These are phyloP conservation scores for Diaporthe helianthi DNA, from an alignment of 2,329 filamentous ascomycete genomes.

Conservation along the genomic window DNA sequence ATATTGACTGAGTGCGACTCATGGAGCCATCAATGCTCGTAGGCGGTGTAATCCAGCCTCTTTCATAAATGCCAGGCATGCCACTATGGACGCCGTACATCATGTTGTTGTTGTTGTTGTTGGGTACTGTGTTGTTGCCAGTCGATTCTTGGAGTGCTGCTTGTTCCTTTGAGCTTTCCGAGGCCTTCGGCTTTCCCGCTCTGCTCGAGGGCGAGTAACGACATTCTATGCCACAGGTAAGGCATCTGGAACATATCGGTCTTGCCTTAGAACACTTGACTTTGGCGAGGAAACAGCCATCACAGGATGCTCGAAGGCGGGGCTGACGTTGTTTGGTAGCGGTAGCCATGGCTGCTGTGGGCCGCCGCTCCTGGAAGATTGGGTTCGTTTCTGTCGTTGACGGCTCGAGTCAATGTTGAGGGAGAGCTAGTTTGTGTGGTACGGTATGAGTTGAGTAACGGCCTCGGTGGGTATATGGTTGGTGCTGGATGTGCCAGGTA, in stretches of 20 bases:
- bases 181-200: slow-evolving; percentile 56
- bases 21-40: slow-evolving; percentile 45
- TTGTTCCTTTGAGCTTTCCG: slow-evolving; percentile 40
- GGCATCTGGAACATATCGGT: slow-evolving; percentile 61
- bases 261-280: slow-evolving; percentile 62
- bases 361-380: background rate
- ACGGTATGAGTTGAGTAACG: background rate
- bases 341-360: slow-evolving; percentile 35
- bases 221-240: slow-evolving; percentile 57
- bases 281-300: slow-evolving; percentile 62
- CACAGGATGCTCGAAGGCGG: slow-evolving; percentile 57
- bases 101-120: slow-evolving; percentile 41
- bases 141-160: slow-evolving; percentile 36
- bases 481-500: background rate
- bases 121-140: slow-evolving; percentile 38
- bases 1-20: slow-evolving; percentile 45
- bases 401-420: background rate
- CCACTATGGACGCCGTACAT: slow-evolving; percentile 41
- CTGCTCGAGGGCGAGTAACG: slow-evolving; percentile 60
- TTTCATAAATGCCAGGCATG: slow-evolving; percentile 46
- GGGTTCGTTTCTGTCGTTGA: slow-evolving; percentile 7
- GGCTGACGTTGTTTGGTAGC: slow-evolving; percentile 47
- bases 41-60: slow-evolving; percentile 49
- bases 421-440: background rate
- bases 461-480: background rate